Base-by-base conservation (phyloP, 257 asterid species). In the Linderniella brevidens region DNA sequence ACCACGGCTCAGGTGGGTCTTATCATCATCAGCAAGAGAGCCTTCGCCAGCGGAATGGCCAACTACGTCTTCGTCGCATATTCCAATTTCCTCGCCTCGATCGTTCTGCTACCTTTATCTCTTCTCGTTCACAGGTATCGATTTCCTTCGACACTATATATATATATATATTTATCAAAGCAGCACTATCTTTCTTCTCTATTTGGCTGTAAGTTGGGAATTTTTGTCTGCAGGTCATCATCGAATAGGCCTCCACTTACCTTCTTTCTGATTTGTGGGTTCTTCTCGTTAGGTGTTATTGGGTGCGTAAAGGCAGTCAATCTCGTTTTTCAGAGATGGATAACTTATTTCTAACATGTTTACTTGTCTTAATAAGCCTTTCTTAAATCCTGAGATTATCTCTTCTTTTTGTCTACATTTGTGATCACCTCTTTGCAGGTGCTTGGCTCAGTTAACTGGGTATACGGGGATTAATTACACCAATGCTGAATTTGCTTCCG, bases 31-130 rank as follows among this genome's bases (percentile, higher is more conserved):
- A 69, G 90, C 77, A 82, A 86, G 67, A 57, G 59, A 58, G 96
- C 93, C 48, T 68, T 82, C 71, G 75, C 92, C 3, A 62, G 44
- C 55, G 97, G 97, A 47, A 86, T 86, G 94, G 77, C 92, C 38
- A 86, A 72, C 57, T 86, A 61, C 76, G 68, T 70, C 18, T 79
- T 82, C 25, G 82, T 82, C 52, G 81, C 78, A 52, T 86, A 82
- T 64, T 86, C 97, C 65, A 86, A 86, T 35, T 72, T 85, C 54
- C 97, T 86, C 54, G 94, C 97, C 25, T 61, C 92, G 52, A 41
- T 82, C 13, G 42, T 86, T 38, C 87, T 86, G 51, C 92, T 86
- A 66, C 93, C 97, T 51, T n/a, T 71, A 1, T 68, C 92, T 56
- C 79, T 86, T 48, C 43, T 77, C 46, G 37, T 79, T 64, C 86